phyloP scores from a whole-genome alignment of 176 grass and related monocot species.

The Eleusine coracana region DNA sequence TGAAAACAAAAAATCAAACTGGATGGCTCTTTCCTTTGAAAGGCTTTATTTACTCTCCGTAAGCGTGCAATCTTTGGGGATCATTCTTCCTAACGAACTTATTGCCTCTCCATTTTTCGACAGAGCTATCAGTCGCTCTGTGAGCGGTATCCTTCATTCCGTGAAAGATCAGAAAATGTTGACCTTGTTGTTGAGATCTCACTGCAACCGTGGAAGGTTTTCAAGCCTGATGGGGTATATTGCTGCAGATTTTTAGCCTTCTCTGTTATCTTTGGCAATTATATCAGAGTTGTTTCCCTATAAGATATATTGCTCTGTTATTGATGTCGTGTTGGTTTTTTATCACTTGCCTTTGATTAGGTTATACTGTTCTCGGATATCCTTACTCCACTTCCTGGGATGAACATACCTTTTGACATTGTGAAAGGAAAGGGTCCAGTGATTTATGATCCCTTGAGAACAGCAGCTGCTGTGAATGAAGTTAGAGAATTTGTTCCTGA shows the following conservation, averaged over 20 bases:
- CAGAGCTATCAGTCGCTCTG: conserved; percentile 93
- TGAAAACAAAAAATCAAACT: not conserved
- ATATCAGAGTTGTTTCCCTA: conserved; percentile 29
- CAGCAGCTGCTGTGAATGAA: conserved; percentile 79
- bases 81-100: not conserved
- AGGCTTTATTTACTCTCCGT: not conserved
- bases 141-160: conserved; percentile 87
- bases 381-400: conserved; percentile 95
- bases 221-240: conserved; percentile 92
- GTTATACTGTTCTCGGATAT: conserved; percentile 98
- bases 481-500: conserved; percentile 94
- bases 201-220: conserved; percentile 98
- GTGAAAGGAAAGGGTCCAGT: conserved; percentile 98
- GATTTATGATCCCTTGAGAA: conserved; percentile 86
- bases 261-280: conserved; percentile 33
- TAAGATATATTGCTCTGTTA: conserved; percentile 11
- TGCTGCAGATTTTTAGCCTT: conserved; percentile 28
- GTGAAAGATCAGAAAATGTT: conserved; percentile 99
- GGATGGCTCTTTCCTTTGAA: not conserved
- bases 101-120: conserved; percentile 2
- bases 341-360: conserved; percentile 40
- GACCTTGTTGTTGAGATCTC: conserved; percentile 98
- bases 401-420: conserved; percentile 99
- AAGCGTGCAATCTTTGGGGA: not conserved
- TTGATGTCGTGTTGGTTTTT: not conserved